These are phyloP conservation scores for Cnidoscolus chayamansa DNA, from an alignment of 441 rosid species.

Conservation along the genomic window DNA sequence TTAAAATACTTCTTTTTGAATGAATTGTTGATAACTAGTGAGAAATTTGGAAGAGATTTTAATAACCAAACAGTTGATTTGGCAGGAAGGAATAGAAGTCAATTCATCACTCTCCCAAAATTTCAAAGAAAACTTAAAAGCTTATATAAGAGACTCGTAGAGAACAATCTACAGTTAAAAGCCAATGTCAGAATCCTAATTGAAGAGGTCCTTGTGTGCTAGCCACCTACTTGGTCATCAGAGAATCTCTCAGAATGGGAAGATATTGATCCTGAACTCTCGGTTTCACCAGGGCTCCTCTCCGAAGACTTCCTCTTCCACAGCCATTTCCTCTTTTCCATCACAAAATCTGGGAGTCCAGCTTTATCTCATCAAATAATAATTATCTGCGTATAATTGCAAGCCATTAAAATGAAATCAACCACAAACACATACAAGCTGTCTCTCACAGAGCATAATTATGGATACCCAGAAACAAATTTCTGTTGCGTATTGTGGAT, in stretches of 20 bases:
- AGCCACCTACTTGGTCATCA: slow-evolving; percentile 58
- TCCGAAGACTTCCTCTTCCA: slow-evolving; percentile 71
- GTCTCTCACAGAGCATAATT: slow-evolving; percentile 8
- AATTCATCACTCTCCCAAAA: slow-evolving; percentile 6
- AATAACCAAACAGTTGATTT: not conserved
- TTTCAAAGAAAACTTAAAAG: not conserved
- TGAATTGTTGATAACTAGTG: too few relatives aligned
- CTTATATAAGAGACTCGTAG: not conserved
- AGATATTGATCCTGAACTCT: slow-evolving; percentile 59
- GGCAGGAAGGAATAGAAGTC: not conserved
- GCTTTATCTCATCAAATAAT: slow-evolving; percentile 33
- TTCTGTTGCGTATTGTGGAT: slow-evolving; percentile 1
- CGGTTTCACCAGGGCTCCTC: slow-evolving; percentile 66
- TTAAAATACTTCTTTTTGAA: not conserved
- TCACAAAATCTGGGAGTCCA: slow-evolving; percentile 20
- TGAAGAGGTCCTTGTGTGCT: not conserved
- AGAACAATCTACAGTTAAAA: not conserved
- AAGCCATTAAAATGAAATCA: slow-evolving; percentile 11
- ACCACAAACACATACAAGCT: not conserved
- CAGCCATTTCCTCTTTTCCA: slow-evolving; percentile 74
- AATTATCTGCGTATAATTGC: slow-evolving; percentile 33
- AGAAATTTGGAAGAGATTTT: not conserved
- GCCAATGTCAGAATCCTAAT: not conserved
- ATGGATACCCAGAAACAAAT: slow-evolving; percentile 8
- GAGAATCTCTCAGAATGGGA: slow-evolving; percentile 64